A percentile compares a stretch with the other conserved stretches of the same genome.
These are phyloP conservation scores for Termitomyces heimii DNA, from an alignment of 768 basidiomycete species.

Conservation along the genomic window DNA sequence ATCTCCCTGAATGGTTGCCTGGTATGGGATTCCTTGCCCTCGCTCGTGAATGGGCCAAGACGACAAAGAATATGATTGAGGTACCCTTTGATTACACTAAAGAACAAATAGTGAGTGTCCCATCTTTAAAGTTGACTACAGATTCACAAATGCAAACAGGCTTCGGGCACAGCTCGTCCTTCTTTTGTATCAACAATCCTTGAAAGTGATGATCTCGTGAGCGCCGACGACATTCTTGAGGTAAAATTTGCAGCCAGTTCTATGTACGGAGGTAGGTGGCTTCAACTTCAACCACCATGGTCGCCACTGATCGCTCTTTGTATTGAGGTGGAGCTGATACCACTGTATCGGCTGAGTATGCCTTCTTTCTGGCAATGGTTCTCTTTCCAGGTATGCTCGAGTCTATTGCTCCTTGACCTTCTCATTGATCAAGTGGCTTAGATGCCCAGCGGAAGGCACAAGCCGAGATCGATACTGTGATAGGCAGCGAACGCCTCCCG, in stretches of 20 bases:
- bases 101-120: constrained; percentile 36
- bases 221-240: constrained; percentile 28
- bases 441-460: constrained; percentile 49
- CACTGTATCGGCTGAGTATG: constrained; percentile 37
- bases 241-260: constrained; percentile 39
- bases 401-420: background rate
- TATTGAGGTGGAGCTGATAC: constrained; percentile 44
- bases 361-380: constrained; percentile 46
- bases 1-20: constrained; percentile 53
- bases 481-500: constrained; percentile 32
- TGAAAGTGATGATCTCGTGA: constrained; percentile 26
- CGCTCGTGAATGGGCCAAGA: constrained; percentile 34
- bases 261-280: constrained; percentile 34
- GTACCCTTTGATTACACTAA: constrained; percentile 39
- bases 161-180: constrained; percentile 30
- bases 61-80: constrained; percentile 32
- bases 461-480: constrained; percentile 41
- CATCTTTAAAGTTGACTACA: background rate
- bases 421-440: constrained; percentile 13
- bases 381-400: constrained; percentile 24
- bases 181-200: constrained; percentile 40
- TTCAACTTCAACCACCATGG: background rate
- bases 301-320: background rate
- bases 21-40: constrained; percentile 46
- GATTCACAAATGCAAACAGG: constrained; percentile 20